These are phyloP conservation scores for Penicillium paxilli DNA, from an alignment of 495 filamentous ascomycete species.

Conservation along the genomic window DNA sequence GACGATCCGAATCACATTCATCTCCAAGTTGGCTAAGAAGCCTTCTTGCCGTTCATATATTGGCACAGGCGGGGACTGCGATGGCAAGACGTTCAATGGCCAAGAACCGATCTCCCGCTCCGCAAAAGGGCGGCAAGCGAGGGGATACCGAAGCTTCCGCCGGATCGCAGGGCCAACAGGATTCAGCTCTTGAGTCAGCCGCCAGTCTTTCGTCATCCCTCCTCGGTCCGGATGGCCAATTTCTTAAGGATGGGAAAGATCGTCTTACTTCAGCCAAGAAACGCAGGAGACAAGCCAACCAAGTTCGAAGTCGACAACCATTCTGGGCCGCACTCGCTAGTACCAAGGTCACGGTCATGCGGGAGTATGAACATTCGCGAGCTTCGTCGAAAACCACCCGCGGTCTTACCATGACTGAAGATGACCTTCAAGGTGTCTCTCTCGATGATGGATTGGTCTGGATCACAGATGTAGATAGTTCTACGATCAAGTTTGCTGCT, in stretches of 20 bases:
- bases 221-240: constrained; percentile 50
- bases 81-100: constrained; percentile 55
- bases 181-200: constrained; percentile 45
- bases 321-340: constrained; percentile 93
- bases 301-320: constrained; percentile 85
- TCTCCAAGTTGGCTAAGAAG: constrained; percentile 61
- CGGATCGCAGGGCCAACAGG: constrained; percentile 45
- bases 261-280: constrained; percentile 69
- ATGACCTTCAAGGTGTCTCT: constrained; percentile 77
- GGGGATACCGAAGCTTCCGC: constrained; percentile 59
- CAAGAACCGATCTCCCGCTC: constrained; percentile 46
- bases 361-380: constrained; percentile 87
- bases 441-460: constrained; percentile 81
- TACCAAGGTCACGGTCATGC: constrained; percentile 90
- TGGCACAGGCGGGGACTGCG: constrained; percentile 70
- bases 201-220: constrained; percentile 49
- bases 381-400: constrained; percentile 71
- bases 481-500: constrained; percentile 79
- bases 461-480: constrained; percentile 81
- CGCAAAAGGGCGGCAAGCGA: constrained; percentile 46
- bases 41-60: constrained; percentile 80
- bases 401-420: constrained; percentile 69
- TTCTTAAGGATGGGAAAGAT: constrained; percentile 55
- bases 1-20: constrained; percentile 41
- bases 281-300: constrained; percentile 83